Percentiles rank a stretch among this genome's conserved stretches.
Conservation (phyloP, 257 asterid species). For the Plantago major region DNA sequence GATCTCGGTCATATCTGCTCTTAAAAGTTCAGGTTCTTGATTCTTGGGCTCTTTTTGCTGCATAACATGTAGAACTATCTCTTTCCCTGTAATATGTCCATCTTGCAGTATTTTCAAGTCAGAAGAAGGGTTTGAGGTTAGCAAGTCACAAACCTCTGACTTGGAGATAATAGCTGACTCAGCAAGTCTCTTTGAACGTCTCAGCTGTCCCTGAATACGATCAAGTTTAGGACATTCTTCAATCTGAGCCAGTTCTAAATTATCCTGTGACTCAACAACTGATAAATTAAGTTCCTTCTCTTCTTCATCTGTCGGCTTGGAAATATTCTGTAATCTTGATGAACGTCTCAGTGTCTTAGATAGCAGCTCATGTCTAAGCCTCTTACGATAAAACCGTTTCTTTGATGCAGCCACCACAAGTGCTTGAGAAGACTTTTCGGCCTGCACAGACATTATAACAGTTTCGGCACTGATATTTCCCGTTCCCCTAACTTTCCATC, state of each 20-base stretch:
- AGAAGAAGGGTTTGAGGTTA: conserved; percentile 7
- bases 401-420: neutral
- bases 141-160: neutral
- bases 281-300: neutral
- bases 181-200: conserved; percentile 22
- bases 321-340: neutral
- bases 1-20: conserved; percentile 13
- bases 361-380: neutral
- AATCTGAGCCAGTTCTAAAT: neutral
- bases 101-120: conserved; percentile 4
- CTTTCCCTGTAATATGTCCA: neutral
- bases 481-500: too few species aligned
- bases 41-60: neutral
- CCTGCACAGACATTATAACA: neutral
- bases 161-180: neutral
- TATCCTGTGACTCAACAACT: neutral
- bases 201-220: conserved; percentile 22
- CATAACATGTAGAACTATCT: neutral
- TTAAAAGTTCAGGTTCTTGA: conserved; percentile 4
- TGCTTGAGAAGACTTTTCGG: neutral
- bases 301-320: neutral
- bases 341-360: neutral
- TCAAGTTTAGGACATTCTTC: conserved; percentile 18
- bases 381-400: neutral
- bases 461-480: neutral